Evolutionary conservation across 148 eudicot genomes (phyloP).

Genomic region (Arctostaphylos glauca): DNA sequence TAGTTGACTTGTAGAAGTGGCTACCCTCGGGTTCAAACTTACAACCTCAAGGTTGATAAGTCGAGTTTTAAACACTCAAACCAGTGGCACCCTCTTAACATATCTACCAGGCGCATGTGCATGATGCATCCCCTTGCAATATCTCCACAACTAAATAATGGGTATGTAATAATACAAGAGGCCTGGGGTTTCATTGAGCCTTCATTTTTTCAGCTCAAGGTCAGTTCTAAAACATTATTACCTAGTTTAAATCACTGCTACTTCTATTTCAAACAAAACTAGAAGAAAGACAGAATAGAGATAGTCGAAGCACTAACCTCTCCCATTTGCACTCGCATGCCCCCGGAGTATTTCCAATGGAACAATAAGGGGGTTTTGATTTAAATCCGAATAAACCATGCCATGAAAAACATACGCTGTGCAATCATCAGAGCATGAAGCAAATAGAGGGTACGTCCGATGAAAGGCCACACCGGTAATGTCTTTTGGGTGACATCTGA

Average conservation of each 20-base stretch:
- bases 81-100: neutral
- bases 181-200: neutral
- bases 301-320: slow-evolving; percentile 44
- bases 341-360: slow-evolving; percentile 81
- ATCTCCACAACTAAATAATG: neutral
- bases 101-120: neutral
- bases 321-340: slow-evolving; percentile 62
- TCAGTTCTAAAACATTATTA: neutral
- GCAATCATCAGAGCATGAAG: slow-evolving; percentile 87
- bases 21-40: neutral
- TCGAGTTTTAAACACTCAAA: neutral
- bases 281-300: neutral
- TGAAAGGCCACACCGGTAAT: slow-evolving; percentile 77
- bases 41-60: neutral
- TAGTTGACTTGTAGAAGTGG: neutral
- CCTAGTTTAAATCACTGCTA: neutral
- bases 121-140: neutral
- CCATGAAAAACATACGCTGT: slow-evolving; percentile 89
- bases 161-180: neutral
- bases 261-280: neutral
- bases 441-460: slow-evolving; percentile 87
- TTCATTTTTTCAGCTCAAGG: neutral
- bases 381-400: slow-evolving; percentile 94
- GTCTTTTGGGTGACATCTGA: slow-evolving; percentile 80
- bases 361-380: slow-evolving; percentile 78